Evolutionary conservation across 257 asterid species (phyloP).

Genomic region (Solanum lycopersicoides): DNA sequence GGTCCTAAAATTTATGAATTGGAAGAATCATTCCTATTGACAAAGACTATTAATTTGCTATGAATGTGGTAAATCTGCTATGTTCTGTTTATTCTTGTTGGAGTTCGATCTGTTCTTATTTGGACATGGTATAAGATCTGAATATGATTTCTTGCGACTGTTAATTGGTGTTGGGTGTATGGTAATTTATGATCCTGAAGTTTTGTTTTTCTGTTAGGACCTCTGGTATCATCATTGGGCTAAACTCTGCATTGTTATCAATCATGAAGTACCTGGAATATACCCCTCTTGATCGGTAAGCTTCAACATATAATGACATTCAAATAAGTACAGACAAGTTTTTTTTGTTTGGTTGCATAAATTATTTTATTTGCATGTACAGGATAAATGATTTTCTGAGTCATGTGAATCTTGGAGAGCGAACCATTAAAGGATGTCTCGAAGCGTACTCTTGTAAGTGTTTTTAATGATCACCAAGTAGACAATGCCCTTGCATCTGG

Average conservation of each 20-base stretch:
- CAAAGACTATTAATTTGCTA: not conserved
- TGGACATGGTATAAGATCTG: not conserved
- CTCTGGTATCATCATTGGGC: not conserved
- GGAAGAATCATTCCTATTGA: not conserved
- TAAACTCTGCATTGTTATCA: slow-evolving; percentile 1
- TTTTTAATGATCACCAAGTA: not conserved
- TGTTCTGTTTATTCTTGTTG: not conserved
- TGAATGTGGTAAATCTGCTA: not conserved
- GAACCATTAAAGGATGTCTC: slow-evolving; percentile 72
- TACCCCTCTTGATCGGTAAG: slow-evolving; percentile 75
- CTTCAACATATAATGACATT: not conserved
- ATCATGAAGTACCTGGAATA: slow-evolving; percentile 86
- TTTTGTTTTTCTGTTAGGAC: not conserved
- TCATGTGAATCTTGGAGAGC: slow-evolving; percentile 81
- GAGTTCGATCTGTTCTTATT: not conserved
- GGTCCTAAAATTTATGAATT: not conserved
- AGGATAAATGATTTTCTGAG: slow-evolving; percentile 80
- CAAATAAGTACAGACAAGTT: not conserved
- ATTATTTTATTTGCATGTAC: slow-evolving; percentile 4
- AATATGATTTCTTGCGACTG: not conserved
- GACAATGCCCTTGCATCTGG: not conserved
- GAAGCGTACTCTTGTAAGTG: slow-evolving; percentile 97
- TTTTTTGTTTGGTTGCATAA: not conserved
- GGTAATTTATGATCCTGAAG: not conserved
- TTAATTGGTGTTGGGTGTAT: not conserved